Base-by-base conservation (phyloP, 2,329 filamentous ascomycete genomes). In the Sporothrix brasiliensis region DNA sequence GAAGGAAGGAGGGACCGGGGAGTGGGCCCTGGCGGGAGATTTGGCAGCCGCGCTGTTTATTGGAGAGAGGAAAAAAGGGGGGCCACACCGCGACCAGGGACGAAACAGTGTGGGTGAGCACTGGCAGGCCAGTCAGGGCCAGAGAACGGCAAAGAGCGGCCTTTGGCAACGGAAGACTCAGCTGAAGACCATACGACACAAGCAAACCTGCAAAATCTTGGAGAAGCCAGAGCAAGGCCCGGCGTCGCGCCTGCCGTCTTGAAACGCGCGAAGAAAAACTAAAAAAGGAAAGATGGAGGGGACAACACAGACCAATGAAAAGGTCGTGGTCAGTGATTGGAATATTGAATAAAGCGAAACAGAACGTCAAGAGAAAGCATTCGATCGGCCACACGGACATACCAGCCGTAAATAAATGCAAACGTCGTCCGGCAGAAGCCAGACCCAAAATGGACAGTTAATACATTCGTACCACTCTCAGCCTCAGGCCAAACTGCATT, bases 231-330 rank as follows among this genome's bases (percentile, higher is more conserved):
- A 13, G 56, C 34, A 34, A 14, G 54, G 50, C 69, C 34, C 61
- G 69, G 69, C 69, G 69, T 70, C 63, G 69, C 69, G 69, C 69
- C 69, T 70, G 66, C 41, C 69, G 16, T 58, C 49, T 65, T 70
- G 66, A 71, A 71, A 71, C 69, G 50, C 27, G 44, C 44, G 58
- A 54, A 47, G 58, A 19, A 27, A 30, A 39, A 16, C 27, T 27
- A 27, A 63, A 63, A 7, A 53, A 2, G 24, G 52, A 24, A 49
- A 65, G 58, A 60, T 39, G 47, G 47, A 65, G 68, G 58, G 65
- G n/a, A 52, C 41, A 67, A 5, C 39, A 63, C 34, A 34, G 52
- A 52, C 39, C 52, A 68, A 68, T 47, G 52, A 53, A 53, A 21
- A 27, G 10, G n/a, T 5, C 11, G 24, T 13, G 21, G 13, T 41